Evolutionary conservation across 2,329 filamentous ascomycete genomes (phyloP).

Genomic region (Colletotrichum sp.): DNA sequence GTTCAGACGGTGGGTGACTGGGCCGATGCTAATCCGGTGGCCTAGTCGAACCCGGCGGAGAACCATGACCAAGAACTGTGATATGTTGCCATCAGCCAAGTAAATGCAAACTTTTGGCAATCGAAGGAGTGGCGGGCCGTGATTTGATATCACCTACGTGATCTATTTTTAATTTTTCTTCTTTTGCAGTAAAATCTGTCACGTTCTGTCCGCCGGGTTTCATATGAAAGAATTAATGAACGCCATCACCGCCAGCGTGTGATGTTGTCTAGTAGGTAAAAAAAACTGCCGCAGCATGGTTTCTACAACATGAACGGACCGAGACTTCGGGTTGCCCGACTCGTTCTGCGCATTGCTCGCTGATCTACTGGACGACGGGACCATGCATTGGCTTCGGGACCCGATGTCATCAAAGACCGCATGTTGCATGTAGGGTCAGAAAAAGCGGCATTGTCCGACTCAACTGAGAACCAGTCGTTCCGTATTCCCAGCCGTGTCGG

Average conservation of each 20-base stretch:
- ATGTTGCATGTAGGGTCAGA: neutral
- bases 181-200: no score
- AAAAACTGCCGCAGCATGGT: neutral
- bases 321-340: neutral
- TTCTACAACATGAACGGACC: neutral
- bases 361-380: neutral
- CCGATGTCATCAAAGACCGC: neutral
- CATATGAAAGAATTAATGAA: neutral
- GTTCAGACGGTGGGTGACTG: neutral
- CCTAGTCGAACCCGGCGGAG: neutral
- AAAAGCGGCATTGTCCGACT: neutral
- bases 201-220: no score
- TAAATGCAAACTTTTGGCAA: neutral
- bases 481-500: neutral
- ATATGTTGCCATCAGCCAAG: neutral
- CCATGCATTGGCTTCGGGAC: neutral
- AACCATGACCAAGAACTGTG: neutral
- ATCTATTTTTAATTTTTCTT: neutral
- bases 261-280: neutral
- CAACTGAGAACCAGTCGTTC: neutral
- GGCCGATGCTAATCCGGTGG: neutral
- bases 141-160: neutral
- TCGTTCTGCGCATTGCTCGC: neutral
- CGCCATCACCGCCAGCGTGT: neutral
- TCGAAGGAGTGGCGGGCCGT: neutral